phyloP scores from a whole-genome alignment of 805 yeast species.

The Myxozyma nipponensis region DNA sequence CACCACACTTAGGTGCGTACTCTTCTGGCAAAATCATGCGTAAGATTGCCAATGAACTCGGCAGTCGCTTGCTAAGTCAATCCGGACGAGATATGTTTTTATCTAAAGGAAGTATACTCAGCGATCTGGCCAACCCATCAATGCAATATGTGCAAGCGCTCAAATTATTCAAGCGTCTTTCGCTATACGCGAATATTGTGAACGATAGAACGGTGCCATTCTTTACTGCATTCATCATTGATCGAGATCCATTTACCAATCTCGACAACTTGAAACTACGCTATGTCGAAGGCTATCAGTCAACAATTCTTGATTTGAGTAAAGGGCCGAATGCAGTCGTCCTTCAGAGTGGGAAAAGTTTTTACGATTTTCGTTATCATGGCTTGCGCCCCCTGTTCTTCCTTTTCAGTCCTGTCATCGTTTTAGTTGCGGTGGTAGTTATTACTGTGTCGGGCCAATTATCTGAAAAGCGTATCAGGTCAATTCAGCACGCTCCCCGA shows the following conservation, averaged over 20 bases:
- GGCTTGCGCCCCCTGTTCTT: slow-evolving; percentile 10
- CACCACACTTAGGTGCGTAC: slow-evolving; percentile 69
- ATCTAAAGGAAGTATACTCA: slow-evolving; percentile 45
- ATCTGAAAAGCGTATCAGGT: slow-evolving; percentile 11
- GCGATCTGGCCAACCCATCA: slow-evolving; percentile 51
- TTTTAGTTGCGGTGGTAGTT: slow-evolving; percentile 8
- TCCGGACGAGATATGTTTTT: slow-evolving; percentile 68
- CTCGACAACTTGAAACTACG: slow-evolving; percentile 27
- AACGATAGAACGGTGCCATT: slow-evolving; percentile 87
- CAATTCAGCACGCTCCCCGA: background rate
- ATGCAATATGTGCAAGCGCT: slow-evolving; percentile 53
- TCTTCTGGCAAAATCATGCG: slow-evolving; percentile 42
- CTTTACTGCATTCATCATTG: slow-evolving; percentile 73
- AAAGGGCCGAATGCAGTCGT: background rate
- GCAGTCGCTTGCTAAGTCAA: slow-evolving; percentile 56
- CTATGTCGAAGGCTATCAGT: slow-evolving; percentile 2
- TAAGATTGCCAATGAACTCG: slow-evolving; percentile 41
- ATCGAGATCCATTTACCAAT: slow-evolving; percentile 65
- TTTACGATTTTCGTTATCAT: background rate
- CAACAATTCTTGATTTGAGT: slow-evolving; percentile 18
- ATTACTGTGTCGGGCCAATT: slow-evolving; percentile 12
- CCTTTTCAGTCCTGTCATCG: slow-evolving; percentile 20
- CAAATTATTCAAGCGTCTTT: slow-evolving; percentile 51
- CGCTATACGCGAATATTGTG: slow-evolving; percentile 66
- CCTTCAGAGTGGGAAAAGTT: background rate